phyloP scores from a whole-genome alignment of 768 basidiomycete genomes.

The Amanita inopinata region DNA sequence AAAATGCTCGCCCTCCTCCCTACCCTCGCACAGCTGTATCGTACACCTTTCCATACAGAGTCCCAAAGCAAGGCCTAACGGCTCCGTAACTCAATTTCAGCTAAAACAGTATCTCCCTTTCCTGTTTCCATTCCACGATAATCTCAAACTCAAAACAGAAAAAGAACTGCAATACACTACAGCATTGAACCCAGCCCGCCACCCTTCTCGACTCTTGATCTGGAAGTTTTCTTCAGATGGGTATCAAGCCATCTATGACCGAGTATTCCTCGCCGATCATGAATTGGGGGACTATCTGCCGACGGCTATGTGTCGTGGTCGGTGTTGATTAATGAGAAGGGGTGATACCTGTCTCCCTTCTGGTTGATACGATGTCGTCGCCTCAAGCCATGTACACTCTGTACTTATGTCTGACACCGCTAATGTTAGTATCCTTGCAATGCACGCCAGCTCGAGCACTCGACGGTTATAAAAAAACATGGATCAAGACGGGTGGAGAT shows the following conservation, averaged over 20 bases:
- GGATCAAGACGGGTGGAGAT: not conserved
- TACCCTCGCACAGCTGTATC: no score
- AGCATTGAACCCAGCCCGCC: no score
- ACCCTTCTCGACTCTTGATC: not conserved
- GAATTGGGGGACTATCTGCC: not conserved
- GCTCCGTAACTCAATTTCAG: not conserved
- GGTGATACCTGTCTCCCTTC: no score
- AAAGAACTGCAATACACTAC: no score
- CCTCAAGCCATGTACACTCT: no score
- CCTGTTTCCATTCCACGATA: not conserved
- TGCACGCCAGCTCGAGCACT: no score
- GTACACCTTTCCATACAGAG: not conserved
- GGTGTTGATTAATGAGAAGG: no score
- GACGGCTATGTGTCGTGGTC: not conserved
- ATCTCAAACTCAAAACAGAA: not conserved
- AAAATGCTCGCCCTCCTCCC: no score
- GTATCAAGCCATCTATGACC: not conserved
- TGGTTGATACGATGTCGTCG: no score
- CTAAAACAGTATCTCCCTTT: not conserved
- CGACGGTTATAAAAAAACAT: no score
- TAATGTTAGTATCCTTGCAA: no score
- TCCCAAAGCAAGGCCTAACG: not conserved
- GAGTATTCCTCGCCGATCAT: constrained; percentile 4
- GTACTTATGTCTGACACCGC: no score
- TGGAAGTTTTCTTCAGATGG: not conserved